A percentile compares a stretch with the other conserved stretches of the same genome.
Evolutionary conservation across 257 asterid species (phyloP).

Genomic region (Jasminum sambac): DNA sequence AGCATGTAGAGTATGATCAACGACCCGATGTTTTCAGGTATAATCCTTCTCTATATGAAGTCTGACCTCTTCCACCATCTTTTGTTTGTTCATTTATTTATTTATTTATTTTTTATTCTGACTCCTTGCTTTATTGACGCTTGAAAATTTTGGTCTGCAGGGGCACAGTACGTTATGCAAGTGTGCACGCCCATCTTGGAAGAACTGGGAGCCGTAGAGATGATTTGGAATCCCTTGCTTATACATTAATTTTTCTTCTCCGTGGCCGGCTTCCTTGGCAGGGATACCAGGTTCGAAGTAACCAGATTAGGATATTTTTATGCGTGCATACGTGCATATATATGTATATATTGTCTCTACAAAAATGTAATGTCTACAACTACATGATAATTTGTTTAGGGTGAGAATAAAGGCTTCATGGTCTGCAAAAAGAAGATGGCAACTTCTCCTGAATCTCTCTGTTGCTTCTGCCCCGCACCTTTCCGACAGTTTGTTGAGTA

Average conservation of each 20-base stretch:
- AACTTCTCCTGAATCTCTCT: slow-evolving; percentile 55
- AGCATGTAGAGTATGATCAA: slow-evolving; percentile 75
- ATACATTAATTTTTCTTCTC: slow-evolving; percentile 55
- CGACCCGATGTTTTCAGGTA: slow-evolving; percentile 79
- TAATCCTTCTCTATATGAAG: background rate
- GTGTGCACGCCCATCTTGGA: slow-evolving; percentile 68
- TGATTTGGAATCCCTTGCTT: slow-evolving; percentile 67
- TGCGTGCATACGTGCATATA: too few species aligned
- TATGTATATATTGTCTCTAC: background rate
- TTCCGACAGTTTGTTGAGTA: slow-evolving; percentile 49
- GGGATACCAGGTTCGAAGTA: slow-evolving; percentile 52
- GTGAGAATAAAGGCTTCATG: slow-evolving; percentile 56
- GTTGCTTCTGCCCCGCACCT: slow-evolving; percentile 52
- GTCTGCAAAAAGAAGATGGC: slow-evolving; percentile 63
- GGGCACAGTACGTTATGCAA: slow-evolving; percentile 65
- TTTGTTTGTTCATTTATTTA: background rate
- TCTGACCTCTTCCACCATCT: background rate
- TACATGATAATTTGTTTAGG: slow-evolving; percentile 30
- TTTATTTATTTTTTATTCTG: background rate
- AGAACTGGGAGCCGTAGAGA: slow-evolving; percentile 68
- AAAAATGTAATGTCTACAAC: slow-evolving; percentile 20
- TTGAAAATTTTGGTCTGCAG: slow-evolving; percentile 36
- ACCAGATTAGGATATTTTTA: slow-evolving; percentile 5
- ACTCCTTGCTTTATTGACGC: slow-evolving; percentile 4
- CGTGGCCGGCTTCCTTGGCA: slow-evolving; percentile 69